Evolutionary conservation across 306 rosid genomes (phyloP).

Genomic region (Malus fusca): DNA sequence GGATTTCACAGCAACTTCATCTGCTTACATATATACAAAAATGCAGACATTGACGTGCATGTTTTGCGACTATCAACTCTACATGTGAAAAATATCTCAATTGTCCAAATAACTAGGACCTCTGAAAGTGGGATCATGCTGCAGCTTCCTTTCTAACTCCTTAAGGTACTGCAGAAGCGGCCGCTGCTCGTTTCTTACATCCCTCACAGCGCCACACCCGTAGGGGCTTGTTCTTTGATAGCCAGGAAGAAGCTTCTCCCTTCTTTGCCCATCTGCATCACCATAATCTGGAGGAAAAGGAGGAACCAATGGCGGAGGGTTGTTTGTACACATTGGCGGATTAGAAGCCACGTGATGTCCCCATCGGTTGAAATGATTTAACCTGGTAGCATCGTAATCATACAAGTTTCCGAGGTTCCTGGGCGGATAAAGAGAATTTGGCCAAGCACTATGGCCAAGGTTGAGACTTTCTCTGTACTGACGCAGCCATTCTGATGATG

Average conservation of each 20-base stretch:
- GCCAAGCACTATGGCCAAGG: slow-evolving; percentile 33
- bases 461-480: slow-evolving; percentile 60
- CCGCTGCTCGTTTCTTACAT: slow-evolving; percentile 55
- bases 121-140: slow-evolving; percentile 44
- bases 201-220: slow-evolving; percentile 57
- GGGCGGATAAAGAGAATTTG: slow-evolving; percentile 30
- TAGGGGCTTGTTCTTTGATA: slow-evolving; percentile 55
- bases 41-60: neutral
- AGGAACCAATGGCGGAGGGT: slow-evolving; percentile 44
- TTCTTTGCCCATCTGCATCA: slow-evolving; percentile 34
- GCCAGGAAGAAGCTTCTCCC: slow-evolving; percentile 31
- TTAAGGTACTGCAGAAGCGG: slow-evolving; percentile 63
- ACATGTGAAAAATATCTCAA: slow-evolving; percentile 8
- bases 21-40: slow-evolving; percentile 2
- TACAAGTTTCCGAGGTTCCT: slow-evolving; percentile 32
- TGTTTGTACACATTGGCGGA: slow-evolving; percentile 37
- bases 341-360: slow-evolving; percentile 33
- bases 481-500: slow-evolving; percentile 96
- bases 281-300: slow-evolving; percentile 32
- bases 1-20: slow-evolving; percentile 26
- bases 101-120: slow-evolving; percentile 67
- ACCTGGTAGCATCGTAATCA: slow-evolving; percentile 29
- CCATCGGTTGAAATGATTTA: slow-evolving; percentile 41
- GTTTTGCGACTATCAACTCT: neutral
- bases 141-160: slow-evolving; percentile 71